Evolutionary conservation across 441 rosid species (phyloP), one percentile per base, ranked within the genome.

Genomic region (Populus trichocarpa): DNA sequence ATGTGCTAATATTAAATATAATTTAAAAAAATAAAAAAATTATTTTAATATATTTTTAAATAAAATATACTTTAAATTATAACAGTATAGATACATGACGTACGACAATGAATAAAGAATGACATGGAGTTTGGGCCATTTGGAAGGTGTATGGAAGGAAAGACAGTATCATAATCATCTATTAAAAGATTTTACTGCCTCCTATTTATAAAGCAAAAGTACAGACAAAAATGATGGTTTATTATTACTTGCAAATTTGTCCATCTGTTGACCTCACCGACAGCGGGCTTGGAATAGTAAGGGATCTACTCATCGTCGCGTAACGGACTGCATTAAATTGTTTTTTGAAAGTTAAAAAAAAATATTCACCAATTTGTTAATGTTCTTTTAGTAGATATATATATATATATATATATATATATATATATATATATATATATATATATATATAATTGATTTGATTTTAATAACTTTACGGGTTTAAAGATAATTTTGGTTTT

Each of bases 131-230:
- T 82, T 79, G 71, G 71, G 78, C 32, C 86, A 80, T 64, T 71
- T 75, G 90, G 90, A 86, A 87, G 87, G 87, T 83, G 82, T 80
- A 85, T 67, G 88, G 90, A 83, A 87, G 85, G 76, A 28, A 40
- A 73, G 81, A 67, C 35, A 74, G 75, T 36, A 79, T 80, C 75
- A 82, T 22, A 25, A 63, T 63, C 1, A 22, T 63, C 23, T 42
- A 70, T 8, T 69, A 74, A 35, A 79, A 81, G 85, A 86, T 79
- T 84, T 70, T 78, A 78, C 73, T 67, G 86, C 77, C 57, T 76
- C 78, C 82, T 66, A 33, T 42, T 61, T 73, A 83, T 59, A 77
- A 72, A 71, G 73, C 36, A 69, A 66, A 23, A 75, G 85, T 83
- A 82, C 83, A 81, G 68, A 72, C 78, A 79, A 70, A 84, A 25